Evolutionary conservation across 495 filamentous ascomycete species (phyloP), one percentile per base, ranked within the genome.

Genomic region (Penicillium arizonense): DNA sequence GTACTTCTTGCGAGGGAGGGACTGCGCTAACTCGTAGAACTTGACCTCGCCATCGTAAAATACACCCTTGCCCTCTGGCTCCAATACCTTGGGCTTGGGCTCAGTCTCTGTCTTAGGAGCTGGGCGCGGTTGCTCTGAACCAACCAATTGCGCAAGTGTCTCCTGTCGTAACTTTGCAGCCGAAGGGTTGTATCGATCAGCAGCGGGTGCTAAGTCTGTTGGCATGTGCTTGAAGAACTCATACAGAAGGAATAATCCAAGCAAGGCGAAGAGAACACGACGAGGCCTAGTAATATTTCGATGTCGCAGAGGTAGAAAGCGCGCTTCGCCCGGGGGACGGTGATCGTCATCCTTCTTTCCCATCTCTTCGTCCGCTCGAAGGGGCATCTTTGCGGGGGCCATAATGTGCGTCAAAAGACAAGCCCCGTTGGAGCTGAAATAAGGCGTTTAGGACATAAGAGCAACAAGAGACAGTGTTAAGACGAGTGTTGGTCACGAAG

Each of bases 331-430:
- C 20, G 54, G 56, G 4, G 70, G 73, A 47, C 72, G 77, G 62
- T 82, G 80, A 58, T 87, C 85, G 62, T 88, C 85, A 62, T 87
- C 77, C 52, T 80, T 82, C 71, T 87, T 87, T 41, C 83, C 85
- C n/a, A 85, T 76, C 74, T 87, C 85, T 69, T 84, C 83, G 65
- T 88, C 85, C 42, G 63, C 74, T 13, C 73, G 61, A 52, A 80
- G 73, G 4, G 77, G 61, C 62, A 75, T 73, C 49, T 66, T 74
- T 55, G 70, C 56, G 50, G 71, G 67, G 48, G 65, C 54, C 77
- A 81, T 82, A 9, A 14, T 67, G 30, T 24, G 34, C n/a, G 41
- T 57, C 59, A 59, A 39, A 33, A 44, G 12, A n/a, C 43, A 37
- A 47, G 58, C 62, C 52, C 62, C 53, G 37, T 32, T 39, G 54